Conservation (phyloP, 2,329 filamentous ascomycete genomes). For the Cercospora canescens region DNA sequence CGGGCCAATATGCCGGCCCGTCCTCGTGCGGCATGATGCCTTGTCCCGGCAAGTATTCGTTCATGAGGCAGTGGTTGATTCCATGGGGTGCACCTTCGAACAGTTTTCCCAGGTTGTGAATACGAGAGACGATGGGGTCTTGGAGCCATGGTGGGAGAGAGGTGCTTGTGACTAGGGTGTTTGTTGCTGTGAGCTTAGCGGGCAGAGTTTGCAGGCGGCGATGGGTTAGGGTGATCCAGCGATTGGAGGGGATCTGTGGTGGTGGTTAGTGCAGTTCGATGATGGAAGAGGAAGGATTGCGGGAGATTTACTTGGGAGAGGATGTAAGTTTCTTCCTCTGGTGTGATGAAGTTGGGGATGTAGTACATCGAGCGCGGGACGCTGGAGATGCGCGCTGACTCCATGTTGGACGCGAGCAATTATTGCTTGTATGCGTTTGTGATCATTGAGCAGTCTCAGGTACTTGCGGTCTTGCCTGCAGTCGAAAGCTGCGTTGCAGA, state of each 20-base stretch:
- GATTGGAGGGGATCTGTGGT: slow-evolving; percentile 48
- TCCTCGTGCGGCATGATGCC: slow-evolving; percentile 99
- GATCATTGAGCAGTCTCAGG: background rate
- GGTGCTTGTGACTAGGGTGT: slow-evolving; percentile 70
- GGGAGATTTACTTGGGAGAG: slow-evolving; percentile 63
- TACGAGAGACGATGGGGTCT: slow-evolving; percentile 65
- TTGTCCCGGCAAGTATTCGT: slow-evolving; percentile 83
- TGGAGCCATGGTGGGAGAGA: slow-evolving; percentile 75
- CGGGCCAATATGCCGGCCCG: slow-evolving; percentile 79
- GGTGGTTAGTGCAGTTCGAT: background rate
- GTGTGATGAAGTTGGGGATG: slow-evolving; percentile 78
- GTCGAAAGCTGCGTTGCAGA: background rate
- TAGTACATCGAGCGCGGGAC: slow-evolving; percentile 67
- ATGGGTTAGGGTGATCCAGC: slow-evolving; percentile 86
- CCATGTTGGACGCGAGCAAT: slow-evolving; percentile 1
- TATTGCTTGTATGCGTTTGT: background rate
- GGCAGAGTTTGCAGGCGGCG: slow-evolving; percentile 90
- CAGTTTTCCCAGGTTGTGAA: slow-evolving; percentile 45
- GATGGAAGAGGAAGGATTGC: background rate
- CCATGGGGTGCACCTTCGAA: slow-evolving; percentile 70
- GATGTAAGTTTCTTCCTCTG: slow-evolving; percentile 70
- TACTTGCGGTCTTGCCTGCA: background rate
- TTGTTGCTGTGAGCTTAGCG: slow-evolving; percentile 71
- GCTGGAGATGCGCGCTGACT: slow-evolving; percentile 19
- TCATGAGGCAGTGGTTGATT: slow-evolving; percentile 91